These are phyloP conservation scores for Ogataea hybrid DNA, from an alignment of 1,139 yeast genomes.

Conservation along the genomic window DNA sequence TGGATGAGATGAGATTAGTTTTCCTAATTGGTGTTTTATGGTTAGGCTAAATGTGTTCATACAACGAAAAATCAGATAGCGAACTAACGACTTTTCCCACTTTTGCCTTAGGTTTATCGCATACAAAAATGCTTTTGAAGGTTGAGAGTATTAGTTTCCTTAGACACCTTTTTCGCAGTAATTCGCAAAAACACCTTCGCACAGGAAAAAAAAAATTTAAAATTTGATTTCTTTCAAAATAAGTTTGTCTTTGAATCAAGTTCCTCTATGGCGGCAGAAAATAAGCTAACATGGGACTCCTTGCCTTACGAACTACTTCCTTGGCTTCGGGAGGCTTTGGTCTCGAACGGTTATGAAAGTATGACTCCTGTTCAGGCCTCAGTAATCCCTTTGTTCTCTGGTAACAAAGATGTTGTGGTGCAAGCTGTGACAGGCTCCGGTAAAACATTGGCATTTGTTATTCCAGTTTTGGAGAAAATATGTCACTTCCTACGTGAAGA, in stretches of 20 bases:
- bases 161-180: too few species aligned
- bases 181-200: too few species aligned
- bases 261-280: background rate
- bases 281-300: slow-evolving; percentile 21
- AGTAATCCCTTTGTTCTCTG: too few species aligned
- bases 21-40: too few species aligned
- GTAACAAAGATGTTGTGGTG: slow-evolving; percentile 94
- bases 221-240: background rate
- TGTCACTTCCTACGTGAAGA: slow-evolving; percentile 31
- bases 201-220: background rate
- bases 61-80: too few species aligned
- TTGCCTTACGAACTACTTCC: slow-evolving; percentile 34
- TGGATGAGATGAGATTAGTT: too few species aligned
- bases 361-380: too few species aligned
- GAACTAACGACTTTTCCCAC: too few species aligned
- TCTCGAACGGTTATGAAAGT: slow-evolving; percentile 69
- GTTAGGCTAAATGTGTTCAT: too few species aligned
- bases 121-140: too few species aligned
- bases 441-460: slow-evolving; percentile 81
- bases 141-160: too few species aligned
- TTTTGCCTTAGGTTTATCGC: too few species aligned
- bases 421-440: slow-evolving; percentile 98
- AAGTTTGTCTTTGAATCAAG: background rate
- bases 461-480: slow-evolving; percentile 76
- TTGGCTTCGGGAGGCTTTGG: slow-evolving; percentile 60